A percentile compares a stretch with the other conserved stretches of the same genome.
Evolutionary conservation across 164 flowering plant genomes (phyloP).

Genomic region (Taxillus chinensis): DNA sequence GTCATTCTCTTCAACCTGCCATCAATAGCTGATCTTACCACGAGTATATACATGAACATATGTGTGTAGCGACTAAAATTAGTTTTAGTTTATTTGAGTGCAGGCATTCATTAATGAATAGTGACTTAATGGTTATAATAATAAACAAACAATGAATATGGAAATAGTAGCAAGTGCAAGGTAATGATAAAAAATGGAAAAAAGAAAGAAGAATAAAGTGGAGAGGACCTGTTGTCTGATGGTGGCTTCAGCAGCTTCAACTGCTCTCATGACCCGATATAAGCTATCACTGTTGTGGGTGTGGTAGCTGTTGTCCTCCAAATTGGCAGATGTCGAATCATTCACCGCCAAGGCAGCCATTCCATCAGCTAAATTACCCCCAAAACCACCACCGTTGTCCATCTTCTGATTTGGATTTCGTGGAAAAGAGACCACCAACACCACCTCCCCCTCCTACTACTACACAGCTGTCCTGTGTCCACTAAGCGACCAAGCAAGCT

Average conservation of each 20-base stretch:
- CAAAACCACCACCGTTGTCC: background rate
- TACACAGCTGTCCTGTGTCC: too few species aligned
- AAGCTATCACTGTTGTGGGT: background rate
- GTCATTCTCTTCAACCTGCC: conserved; percentile 1
- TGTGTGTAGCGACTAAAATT: too few species aligned
- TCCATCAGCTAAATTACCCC: background rate
- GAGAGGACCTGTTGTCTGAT: background rate
- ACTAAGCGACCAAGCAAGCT: too few species aligned
- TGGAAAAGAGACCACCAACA: too few species aligned
- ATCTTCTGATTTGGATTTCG: background rate
- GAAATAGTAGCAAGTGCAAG: too few species aligned
- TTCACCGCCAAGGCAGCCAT: background rate
- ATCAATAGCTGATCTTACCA: too few species aligned
- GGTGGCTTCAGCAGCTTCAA: conserved; percentile 1
- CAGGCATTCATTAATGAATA: too few species aligned
- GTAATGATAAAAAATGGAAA: background rate
- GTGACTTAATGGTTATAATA: too few species aligned
- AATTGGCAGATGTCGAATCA: background rate
- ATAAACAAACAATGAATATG: too few species aligned
- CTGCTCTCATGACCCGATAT: conserved; percentile 2
- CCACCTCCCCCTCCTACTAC: too few species aligned
- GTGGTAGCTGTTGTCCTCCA: background rate
- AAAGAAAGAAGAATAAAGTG: background rate
- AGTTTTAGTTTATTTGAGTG: too few species aligned
- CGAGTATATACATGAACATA: too few species aligned